Evolutionary conservation across 257 asterid genomes (phyloP).

Genomic region (Salvia hispanica): DNA sequence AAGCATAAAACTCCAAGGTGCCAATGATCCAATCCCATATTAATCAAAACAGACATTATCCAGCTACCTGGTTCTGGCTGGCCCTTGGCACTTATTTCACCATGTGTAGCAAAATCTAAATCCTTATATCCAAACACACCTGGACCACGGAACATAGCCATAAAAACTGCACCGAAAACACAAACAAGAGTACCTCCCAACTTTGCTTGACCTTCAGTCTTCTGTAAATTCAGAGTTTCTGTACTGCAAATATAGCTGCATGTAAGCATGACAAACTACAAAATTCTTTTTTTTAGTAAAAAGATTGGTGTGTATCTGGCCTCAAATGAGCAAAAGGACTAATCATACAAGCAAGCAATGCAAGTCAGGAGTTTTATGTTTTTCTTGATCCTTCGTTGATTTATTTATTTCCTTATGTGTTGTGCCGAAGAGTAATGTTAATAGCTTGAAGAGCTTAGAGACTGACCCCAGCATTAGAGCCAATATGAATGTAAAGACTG

Average conservation of each 20-base stretch:
- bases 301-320: neutral
- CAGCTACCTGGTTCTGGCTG: slow-evolving; percentile 83
- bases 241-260: slow-evolving; percentile 67
- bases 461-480: slow-evolving; percentile 92
- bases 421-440: neutral
- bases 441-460: slow-evolving; percentile 31
- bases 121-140: slow-evolving; percentile 67
- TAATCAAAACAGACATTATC: slow-evolving; percentile 62
- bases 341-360: neutral
- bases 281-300: no score
- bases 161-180: slow-evolving; percentile 84
- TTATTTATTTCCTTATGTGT: neutral
- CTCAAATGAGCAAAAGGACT: neutral
- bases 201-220: slow-evolving; percentile 82
- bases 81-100: slow-evolving; percentile 78
- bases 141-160: slow-evolving; percentile 94
- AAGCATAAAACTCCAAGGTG: slow-evolving; percentile 84
- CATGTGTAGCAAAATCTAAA: slow-evolving; percentile 52
- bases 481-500: slow-evolving; percentile 91
- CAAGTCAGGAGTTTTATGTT: neutral
- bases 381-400: neutral
- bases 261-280: slow-evolving; percentile 30
- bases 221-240: slow-evolving; percentile 76
- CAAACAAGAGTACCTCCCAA: slow-evolving; percentile 87
- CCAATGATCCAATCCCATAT: slow-evolving; percentile 79